A percentile compares a stretch with the other conserved stretches of the same genome.
These are phyloP conservation scores for Sphagnum magellanicum DNA, from an alignment of 228 moss, liverwort and hornwort genomes.

Conservation along the genomic window DNA sequence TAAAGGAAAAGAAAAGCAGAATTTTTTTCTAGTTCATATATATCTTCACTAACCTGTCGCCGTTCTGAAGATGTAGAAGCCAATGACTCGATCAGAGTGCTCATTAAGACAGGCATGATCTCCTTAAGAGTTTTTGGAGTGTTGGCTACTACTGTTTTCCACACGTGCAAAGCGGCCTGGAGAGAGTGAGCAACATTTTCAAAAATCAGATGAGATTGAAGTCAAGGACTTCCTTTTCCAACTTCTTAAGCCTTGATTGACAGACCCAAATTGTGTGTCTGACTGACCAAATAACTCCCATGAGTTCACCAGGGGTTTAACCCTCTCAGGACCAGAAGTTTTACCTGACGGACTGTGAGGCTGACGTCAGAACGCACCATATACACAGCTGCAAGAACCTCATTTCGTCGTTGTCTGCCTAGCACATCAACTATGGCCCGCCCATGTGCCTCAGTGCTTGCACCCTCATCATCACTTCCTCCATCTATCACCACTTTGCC, in stretches of 20 bases:
- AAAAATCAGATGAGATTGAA: not conserved
- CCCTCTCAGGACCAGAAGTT: not conserved
- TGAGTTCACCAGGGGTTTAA: not conserved
- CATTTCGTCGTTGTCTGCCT: slow-evolving; percentile 86
- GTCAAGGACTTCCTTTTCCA: not conserved
- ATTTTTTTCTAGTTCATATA: no score
- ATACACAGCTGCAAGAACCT: slow-evolving; percentile 96
- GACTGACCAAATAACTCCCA: not conserved
- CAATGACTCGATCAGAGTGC: slow-evolving; percentile 87
- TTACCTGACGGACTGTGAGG: slow-evolving; percentile 94
- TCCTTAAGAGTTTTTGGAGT: slow-evolving; percentile 98
- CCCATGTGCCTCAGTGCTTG: slow-evolving; percentile 98
- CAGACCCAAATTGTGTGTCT: not conserved
- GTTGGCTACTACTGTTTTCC: slow-evolving; percentile 99
- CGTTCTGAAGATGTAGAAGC: slow-evolving; percentile 91
- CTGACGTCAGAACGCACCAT: slow-evolving; percentile 99
- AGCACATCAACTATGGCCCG: slow-evolving; percentile 90
- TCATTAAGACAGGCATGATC: slow-evolving; percentile 99
- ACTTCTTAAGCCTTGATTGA: not conserved
- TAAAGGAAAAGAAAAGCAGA: no score
- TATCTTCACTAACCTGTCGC: slow-evolving; percentile 48
- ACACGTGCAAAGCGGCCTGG: slow-evolving; percentile 95
- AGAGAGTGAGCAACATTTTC: not conserved
- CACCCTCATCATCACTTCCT: slow-evolving; percentile 99
- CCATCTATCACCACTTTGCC: slow-evolving; percentile 98